phyloP scores from a whole-genome alignment of 257 asterid genomes.

The Nicotiana noctiflora region DNA sequence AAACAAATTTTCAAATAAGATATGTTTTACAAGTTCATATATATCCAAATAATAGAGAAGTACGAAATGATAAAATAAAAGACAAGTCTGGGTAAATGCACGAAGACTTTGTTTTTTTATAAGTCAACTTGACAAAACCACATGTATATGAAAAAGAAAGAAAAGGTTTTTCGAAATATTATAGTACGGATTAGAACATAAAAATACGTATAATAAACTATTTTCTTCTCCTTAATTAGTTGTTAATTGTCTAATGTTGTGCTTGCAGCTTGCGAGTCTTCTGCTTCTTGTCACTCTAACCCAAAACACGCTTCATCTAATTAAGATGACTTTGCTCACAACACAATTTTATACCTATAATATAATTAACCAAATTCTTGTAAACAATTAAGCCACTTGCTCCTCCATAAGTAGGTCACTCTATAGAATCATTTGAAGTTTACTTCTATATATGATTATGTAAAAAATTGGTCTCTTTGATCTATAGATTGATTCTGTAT shows the following conservation, averaged over 20 bases:
- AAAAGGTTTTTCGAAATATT: not conserved
- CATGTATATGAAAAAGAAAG: conserved; percentile 1
- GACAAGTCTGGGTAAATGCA: not conserved
- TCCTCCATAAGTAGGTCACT: not conserved
- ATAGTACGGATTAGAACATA: not conserved
- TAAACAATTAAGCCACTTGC: not conserved
- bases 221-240: not conserved
- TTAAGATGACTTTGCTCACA: conserved; percentile 3
- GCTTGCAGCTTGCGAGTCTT: not conserved
- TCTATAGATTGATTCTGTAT: no score
- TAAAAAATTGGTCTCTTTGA: no score
- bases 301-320: not conserved
- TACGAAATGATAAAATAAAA: not conserved
- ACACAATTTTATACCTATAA: not conserved
- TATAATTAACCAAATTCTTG: not conserved
- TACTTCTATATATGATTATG: not conserved
- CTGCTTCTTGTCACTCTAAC: not conserved
- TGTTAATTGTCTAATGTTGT: not conserved
- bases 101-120: not conserved
- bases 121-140: not conserved
- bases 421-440: not conserved
- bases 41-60: not conserved
- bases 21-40: not conserved
- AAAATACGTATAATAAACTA: not conserved
- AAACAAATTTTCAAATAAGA: no score